Conservation (phyloP, 257 asterid genomes). For the Nemophila menziesii region DNA sequence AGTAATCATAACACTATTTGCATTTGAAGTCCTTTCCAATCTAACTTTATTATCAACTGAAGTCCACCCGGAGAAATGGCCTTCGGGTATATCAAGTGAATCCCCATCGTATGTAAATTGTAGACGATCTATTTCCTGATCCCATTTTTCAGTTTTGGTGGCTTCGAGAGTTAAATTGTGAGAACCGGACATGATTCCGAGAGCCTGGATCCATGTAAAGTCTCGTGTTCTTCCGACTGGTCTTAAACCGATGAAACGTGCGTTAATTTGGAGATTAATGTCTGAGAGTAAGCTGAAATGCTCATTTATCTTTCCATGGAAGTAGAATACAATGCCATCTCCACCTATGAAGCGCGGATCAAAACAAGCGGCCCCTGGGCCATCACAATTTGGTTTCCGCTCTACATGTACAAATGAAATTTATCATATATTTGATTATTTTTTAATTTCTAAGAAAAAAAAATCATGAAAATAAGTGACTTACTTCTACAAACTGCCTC, state of each 20-base stretch:
- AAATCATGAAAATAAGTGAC: neutral
- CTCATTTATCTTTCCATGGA: constrained; percentile 14
- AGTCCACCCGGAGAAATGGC: constrained; percentile 5
- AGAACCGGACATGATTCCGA: constrained; percentile 12
- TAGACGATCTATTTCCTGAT: constrained; percentile 10
- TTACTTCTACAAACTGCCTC: constrained; percentile 17
- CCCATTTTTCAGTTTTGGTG: constrained; percentile 10
- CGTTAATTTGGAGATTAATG: constrained; percentile 13
- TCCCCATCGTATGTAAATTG: constrained; percentile 6
- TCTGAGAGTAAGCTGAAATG: constrained; percentile 18
- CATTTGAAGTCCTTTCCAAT: constrained; percentile 9
- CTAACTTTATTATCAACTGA: constrained; percentile 3
- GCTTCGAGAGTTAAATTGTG: constrained; percentile 16
- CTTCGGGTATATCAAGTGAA: neutral
- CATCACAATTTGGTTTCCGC: constrained; percentile 16
- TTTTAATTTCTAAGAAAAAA: neutral
- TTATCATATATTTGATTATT: neutral
- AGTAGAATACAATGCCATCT: constrained; percentile 19
- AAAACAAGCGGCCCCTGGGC: constrained; percentile 18
- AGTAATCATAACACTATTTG: constrained; percentile 8
- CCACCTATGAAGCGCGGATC: constrained; percentile 18
- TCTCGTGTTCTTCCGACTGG: constrained; percentile 11
- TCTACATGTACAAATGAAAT: constrained; percentile 2
- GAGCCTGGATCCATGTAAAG: constrained; percentile 15
- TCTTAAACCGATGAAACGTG: constrained; percentile 13